Evolutionary conservation across 2,329 filamentous ascomycete species (phyloP).

Genomic region (Fusarium bactridioides): DNA sequence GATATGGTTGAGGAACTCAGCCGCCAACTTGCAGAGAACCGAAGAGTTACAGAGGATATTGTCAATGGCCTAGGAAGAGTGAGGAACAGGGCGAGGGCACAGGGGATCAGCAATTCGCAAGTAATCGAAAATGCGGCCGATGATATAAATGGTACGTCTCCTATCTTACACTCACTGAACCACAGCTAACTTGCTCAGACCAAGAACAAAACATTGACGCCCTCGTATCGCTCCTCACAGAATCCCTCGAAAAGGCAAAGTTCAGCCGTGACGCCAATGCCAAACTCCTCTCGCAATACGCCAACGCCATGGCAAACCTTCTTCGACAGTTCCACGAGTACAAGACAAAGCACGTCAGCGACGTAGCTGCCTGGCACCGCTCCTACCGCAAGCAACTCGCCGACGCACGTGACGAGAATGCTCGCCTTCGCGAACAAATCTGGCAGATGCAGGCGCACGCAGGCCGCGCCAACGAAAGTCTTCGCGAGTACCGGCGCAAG

Average conservation of each 20-base stretch:
- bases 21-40: constrained; percentile 68
- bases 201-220: constrained; percentile 68
- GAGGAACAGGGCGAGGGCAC: constrained; percentile 62
- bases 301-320: constrained; percentile 63
- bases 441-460: constrained; percentile 72
- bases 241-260: constrained; percentile 69
- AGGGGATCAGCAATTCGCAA: constrained; percentile 65
- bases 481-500: constrained; percentile 64
- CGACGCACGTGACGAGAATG: constrained; percentile 71
- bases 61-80: constrained; percentile 69
- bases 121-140: constrained; percentile 63
- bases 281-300: constrained; percentile 65
- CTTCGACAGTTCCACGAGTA: constrained; percentile 72
- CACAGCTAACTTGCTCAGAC: constrained; percentile 48
- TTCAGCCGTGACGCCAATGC: constrained; percentile 68
- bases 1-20: constrained; percentile 73
- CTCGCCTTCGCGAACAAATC: constrained; percentile 69
- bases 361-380: constrained; percentile 70
- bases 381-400: constrained; percentile 72
- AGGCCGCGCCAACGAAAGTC: constrained; percentile 62
- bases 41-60: constrained; percentile 68
- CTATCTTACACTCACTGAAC: background rate
- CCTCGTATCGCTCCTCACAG: constrained; percentile 67
- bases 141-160: constrained; percentile 61
- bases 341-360: constrained; percentile 68